Percentiles rank a stretch among this genome's conserved stretches.
These are phyloP conservation scores for Umbelopsis ramanniana DNA, from an alignment of 192 early-diverging fungal genomes.

Conservation along the genomic window DNA sequence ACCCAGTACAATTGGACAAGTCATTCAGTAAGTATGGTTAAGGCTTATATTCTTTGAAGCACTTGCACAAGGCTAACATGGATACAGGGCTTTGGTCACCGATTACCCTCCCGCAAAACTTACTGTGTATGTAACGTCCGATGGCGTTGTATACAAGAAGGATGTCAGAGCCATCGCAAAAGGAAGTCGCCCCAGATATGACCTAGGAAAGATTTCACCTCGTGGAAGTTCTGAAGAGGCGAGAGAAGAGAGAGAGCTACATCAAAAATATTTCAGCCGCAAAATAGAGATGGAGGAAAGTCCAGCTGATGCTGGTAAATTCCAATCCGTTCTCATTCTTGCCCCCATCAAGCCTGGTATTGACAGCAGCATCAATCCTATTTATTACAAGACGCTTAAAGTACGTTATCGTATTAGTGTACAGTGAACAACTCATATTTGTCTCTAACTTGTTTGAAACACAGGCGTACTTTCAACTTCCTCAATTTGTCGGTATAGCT, in stretches of 20 bases:
- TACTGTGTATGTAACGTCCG: constrained; percentile 76
- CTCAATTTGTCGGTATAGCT: constrained; percentile 88
- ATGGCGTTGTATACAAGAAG: constrained; percentile 81
- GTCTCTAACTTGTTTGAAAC: not conserved
- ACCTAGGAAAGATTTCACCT: constrained; percentile 33
- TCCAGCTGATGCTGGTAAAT: constrained; percentile 32
- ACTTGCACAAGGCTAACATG: constrained; percentile 15
- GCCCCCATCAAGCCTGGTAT: constrained; percentile 90
- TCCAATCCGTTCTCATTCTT: constrained; percentile 80
- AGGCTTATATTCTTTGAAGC: constrained; percentile 33
- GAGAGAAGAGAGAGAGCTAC: not conserved
- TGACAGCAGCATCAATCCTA: constrained; percentile 77
- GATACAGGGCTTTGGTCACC: constrained; percentile 59
- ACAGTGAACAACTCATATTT: not conserved
- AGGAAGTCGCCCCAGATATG: constrained; percentile 35
- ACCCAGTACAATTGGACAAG: constrained; percentile 84
- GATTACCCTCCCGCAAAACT: constrained; percentile 62
- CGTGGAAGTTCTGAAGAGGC: constrained; percentile 32
- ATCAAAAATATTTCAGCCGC: constrained; percentile 19
- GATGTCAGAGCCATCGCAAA: constrained; percentile 62
- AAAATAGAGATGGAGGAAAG: not conserved
- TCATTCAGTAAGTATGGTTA: constrained; percentile 63
- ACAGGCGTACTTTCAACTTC: constrained; percentile 75
- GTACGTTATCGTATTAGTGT: constrained; percentile 25
- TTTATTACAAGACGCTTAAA: constrained; percentile 79